These are phyloP conservation scores for Tetracladium setigerum DNA, from an alignment of 495 filamentous ascomycete genomes.

Conservation along the genomic window DNA sequence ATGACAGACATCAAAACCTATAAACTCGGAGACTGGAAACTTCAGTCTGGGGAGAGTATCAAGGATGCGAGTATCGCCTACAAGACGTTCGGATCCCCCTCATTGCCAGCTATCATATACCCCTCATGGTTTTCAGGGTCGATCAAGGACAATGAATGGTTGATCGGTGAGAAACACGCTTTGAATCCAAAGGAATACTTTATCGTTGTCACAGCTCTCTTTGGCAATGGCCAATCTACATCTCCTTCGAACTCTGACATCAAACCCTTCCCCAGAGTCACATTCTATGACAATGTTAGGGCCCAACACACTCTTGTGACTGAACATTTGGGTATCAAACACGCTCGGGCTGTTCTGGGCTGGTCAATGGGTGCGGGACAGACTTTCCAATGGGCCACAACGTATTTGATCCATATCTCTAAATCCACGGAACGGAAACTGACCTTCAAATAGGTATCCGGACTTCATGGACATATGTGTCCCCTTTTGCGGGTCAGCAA, in stretches of 20 bases:
- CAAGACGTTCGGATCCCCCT: slow-evolving; percentile 59
- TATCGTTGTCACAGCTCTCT: slow-evolving; percentile 63
- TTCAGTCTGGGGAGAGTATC: slow-evolving; percentile 51
- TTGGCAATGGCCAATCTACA: slow-evolving; percentile 66
- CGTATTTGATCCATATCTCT: slow-evolving; percentile 13
- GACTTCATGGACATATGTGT: slow-evolving; percentile 59
- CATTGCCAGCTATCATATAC: slow-evolving; percentile 59
- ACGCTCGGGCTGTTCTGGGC: slow-evolving; percentile 55
- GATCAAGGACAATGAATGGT: slow-evolving; percentile 59
- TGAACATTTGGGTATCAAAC: slow-evolving; percentile 52
- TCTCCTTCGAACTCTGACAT: slow-evolving; percentile 54
- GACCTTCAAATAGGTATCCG: slow-evolving; percentile 35
- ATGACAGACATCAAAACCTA: slow-evolving; percentile 32
- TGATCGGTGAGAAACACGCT: slow-evolving; percentile 53
- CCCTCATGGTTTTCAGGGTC: slow-evolving; percentile 57
- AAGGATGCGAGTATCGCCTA: slow-evolving; percentile 56
- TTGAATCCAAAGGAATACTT: slow-evolving; percentile 57
- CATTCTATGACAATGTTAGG: slow-evolving; percentile 62
- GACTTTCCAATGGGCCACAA: slow-evolving; percentile 63
- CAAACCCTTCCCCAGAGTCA: slow-evolving; percentile 50
- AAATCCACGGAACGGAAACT: too few relatives aligned
- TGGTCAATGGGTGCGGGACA: slow-evolving; percentile 69
- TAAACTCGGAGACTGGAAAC: slow-evolving; percentile 53
- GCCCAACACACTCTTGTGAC: slow-evolving; percentile 61
- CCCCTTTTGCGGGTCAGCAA: slow-evolving; percentile 63